phyloP scores from a whole-genome alignment of 129 eudicot species.

The Pseudognaphalium luteoalbum region DNA sequence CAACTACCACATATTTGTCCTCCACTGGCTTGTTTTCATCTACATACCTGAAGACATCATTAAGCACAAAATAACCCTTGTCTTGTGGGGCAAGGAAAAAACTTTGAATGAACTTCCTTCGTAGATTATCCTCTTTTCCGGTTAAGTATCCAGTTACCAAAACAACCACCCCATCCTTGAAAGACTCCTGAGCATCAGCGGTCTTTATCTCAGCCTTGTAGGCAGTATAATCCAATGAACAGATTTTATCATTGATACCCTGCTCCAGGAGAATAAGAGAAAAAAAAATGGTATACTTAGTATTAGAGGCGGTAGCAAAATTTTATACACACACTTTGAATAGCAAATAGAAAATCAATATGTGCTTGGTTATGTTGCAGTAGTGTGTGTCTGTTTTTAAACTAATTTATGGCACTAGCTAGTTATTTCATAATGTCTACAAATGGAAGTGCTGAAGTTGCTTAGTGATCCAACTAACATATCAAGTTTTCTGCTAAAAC shows the following conservation, averaged over 20 bases:
- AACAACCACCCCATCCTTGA: slow-evolving; percentile 62
- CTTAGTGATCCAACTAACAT: slow-evolving; percentile 9
- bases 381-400: slow-evolving; percentile 4
- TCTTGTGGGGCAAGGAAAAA: slow-evolving; percentile 84
- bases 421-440: not conserved
- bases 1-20: slow-evolving; percentile 30
- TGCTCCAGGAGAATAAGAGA: slow-evolving; percentile 33
- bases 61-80: slow-evolving; percentile 67
- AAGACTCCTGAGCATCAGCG: slow-evolving; percentile 67
- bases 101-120: slow-evolving; percentile 58
- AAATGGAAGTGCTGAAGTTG: slow-evolving; percentile 15
- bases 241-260: slow-evolving; percentile 68
- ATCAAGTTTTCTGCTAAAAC: slow-evolving; percentile 13
- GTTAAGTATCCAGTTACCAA: slow-evolving; percentile 62
- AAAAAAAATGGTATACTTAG: slow-evolving; percentile 8
- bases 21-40: slow-evolving; percentile 44
- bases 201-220: slow-evolving; percentile 59
- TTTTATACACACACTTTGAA: not conserved
- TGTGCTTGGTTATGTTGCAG: not conserved
- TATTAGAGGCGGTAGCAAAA: not conserved
- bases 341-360: not conserved
- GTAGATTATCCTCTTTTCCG: slow-evolving; percentile 48
- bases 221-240: slow-evolving; percentile 61
- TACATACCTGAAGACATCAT: slow-evolving; percentile 63
- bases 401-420: not conserved